Conservation (phyloP, 108 stramenopile genomes). For the Nitzschia sp. region DNA sequence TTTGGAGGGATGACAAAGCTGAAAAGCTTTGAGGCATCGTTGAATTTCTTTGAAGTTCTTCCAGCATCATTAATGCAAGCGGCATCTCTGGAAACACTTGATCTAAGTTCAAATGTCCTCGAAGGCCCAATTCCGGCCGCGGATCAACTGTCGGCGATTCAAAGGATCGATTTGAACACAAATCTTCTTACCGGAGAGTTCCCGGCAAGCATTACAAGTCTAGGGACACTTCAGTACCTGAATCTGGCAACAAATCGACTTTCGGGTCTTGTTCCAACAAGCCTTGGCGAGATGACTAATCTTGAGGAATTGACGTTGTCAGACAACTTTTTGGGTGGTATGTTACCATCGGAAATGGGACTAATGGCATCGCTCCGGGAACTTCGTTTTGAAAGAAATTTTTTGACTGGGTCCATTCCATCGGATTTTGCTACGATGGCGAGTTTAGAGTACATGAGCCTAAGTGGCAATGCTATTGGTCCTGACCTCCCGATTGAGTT, state of each 20-base stretch:
- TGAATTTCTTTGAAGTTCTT: slow-evolving; percentile 14
- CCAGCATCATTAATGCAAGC: slow-evolving; percentile 9
- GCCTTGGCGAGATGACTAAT: slow-evolving; percentile 15
- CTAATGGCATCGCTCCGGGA: slow-evolving; percentile 21
- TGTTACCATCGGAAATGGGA: slow-evolving; percentile 56
- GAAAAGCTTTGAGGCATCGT: slow-evolving; percentile 6
- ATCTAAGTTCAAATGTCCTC: slow-evolving; percentile 8
- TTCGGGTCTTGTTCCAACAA: slow-evolving; percentile 41
- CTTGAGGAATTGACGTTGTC: slow-evolving; percentile 42
- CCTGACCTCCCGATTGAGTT: slow-evolving; percentile 23
- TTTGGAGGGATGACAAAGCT: slow-evolving; percentile 24
- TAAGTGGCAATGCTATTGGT: slow-evolving; percentile 25
- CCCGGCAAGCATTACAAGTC: slow-evolving; percentile 24
- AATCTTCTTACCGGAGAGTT: slow-evolving; percentile 52
- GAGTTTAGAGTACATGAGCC: slow-evolving; percentile 21
- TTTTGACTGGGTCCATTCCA: slow-evolving; percentile 32
- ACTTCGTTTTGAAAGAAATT: slow-evolving; percentile 15
- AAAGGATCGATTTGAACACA: slow-evolving; percentile 38
- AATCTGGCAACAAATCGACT: slow-evolving; percentile 34
- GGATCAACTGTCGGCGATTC: not conserved
- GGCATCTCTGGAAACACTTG: slow-evolving; percentile 31
- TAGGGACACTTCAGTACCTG: not conserved
- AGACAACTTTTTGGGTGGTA: slow-evolving; percentile 41
- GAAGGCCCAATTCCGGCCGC: not conserved
- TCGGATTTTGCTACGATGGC: slow-evolving; percentile 7